Conservation (phyloP, 495 filamentous ascomycete species). For the Aspergillus cavernicola region DNA sequence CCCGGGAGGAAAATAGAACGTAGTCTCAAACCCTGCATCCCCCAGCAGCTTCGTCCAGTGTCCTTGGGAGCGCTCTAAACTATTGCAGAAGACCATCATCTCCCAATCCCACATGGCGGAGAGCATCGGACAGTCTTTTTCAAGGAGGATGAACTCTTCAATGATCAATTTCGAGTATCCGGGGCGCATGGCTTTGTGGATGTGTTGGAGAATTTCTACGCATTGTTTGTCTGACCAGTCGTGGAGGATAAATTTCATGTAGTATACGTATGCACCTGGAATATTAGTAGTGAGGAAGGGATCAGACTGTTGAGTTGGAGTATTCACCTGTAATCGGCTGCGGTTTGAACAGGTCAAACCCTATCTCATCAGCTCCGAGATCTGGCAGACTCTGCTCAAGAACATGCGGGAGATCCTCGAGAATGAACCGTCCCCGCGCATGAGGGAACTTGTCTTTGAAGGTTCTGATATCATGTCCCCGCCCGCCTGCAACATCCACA, state of each 20-base stretch:
- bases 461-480: conserved; percentile 43
- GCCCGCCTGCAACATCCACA: conserved; percentile 49
- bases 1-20: conserved; percentile 23
- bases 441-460: conserved; percentile 24
- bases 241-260: conserved; percentile 43
- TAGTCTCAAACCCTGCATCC: conserved; percentile 28
- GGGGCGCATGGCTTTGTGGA: conserved; percentile 31
- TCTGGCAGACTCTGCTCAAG: conserved; percentile 21
- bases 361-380: conserved; percentile 31
- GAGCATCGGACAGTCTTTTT: conserved; percentile 22
- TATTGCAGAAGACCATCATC: conserved; percentile 31
- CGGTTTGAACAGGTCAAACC: conserved; percentile 31
- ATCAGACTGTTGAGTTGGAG: no score
- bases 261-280: conserved; percentile 38
- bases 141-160: conserved; percentile 37
- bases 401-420: conserved; percentile 45
- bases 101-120: conserved; percentile 27
- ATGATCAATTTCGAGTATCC: conserved; percentile 42
- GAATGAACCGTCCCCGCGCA: conserved; percentile 28
- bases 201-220: conserved; percentile 28
- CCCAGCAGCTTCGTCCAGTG: conserved; percentile 28
- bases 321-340: conserved; percentile 37
- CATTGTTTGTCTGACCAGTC: conserved; percentile 43
- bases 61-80: conserved; percentile 28
- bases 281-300: no score